phyloP scores from a whole-genome alignment of 2,329 filamentous ascomycete species.

The Trichoderma sp. region DNA sequence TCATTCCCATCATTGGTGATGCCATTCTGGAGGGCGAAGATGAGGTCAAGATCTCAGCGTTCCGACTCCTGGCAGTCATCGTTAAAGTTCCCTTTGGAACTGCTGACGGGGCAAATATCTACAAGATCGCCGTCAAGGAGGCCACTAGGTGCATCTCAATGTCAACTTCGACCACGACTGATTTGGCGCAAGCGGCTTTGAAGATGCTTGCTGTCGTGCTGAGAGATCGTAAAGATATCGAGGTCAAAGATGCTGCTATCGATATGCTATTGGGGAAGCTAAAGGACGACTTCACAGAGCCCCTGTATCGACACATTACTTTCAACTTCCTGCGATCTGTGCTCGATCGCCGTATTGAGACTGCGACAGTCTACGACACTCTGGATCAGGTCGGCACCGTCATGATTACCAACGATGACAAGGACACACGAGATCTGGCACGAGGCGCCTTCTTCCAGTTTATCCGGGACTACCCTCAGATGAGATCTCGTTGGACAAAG shows the following conservation, averaged over 20 bases:
- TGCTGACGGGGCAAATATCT: constrained; percentile 61
- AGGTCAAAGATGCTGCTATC: constrained; percentile 76
- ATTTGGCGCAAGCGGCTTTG: constrained; percentile 81
- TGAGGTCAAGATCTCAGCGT: constrained; percentile 85
- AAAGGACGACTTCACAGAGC: constrained; percentile 86
- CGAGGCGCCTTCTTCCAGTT: constrained; percentile 92
- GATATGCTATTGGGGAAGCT: constrained; percentile 80
- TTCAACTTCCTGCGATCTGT: constrained; percentile 93
- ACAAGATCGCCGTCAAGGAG: constrained; percentile 79
- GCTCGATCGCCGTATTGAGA: constrained; percentile 79
- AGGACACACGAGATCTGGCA: constrained; percentile 81
- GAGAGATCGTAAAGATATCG: constrained; percentile 72
- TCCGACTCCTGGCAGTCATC: constrained; percentile 80
- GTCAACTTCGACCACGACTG: constrained; percentile 74
- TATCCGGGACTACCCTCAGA: constrained; percentile 89
- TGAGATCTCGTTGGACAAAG: constrained; percentile 82
- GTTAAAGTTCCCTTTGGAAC: constrained; percentile 80
- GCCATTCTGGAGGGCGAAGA: constrained; percentile 80
- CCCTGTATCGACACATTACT: constrained; percentile 85
- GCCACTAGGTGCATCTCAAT: constrained; percentile 77
- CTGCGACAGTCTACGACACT: constrained; percentile 85
- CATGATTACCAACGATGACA: constrained; percentile 95
- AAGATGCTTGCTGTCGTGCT: constrained; percentile 86
- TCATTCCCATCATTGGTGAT: constrained; percentile 86
- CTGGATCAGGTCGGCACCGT: constrained; percentile 85